These are phyloP conservation scores for Cyberlindnera saturnus DNA, from an alignment of 805 yeast species.

Conservation along the genomic window DNA sequence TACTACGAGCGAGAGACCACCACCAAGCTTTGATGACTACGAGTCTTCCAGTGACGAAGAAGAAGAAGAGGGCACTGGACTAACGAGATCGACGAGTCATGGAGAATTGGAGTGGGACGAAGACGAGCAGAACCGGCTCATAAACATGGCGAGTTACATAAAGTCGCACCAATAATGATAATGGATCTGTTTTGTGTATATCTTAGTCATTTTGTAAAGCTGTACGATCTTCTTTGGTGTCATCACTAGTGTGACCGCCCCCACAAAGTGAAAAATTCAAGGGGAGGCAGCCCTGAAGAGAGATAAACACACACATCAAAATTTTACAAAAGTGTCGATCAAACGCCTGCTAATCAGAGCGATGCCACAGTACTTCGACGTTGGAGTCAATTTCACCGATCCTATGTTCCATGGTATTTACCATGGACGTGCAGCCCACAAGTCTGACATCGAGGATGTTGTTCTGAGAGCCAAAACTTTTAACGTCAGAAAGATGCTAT, in stretches of 20 bases:
- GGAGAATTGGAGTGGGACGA: slow-evolving; percentile 31
- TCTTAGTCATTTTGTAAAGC: too few species aligned
- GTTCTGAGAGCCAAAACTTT: slow-evolving; percentile 58
- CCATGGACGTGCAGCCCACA: slow-evolving; percentile 63
- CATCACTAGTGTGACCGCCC: too few species aligned
- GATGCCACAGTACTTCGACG: slow-evolving; percentile 29
- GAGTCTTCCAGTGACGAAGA: slow-evolving; percentile 20
- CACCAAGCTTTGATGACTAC: slow-evolving; percentile 14
- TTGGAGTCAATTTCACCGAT: slow-evolving; percentile 80
- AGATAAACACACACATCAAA: not conserved
- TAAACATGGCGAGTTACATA: slow-evolving; percentile 26
- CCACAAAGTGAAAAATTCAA: too few species aligned
- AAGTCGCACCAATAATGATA: slow-evolving; percentile 14
- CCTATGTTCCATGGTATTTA: slow-evolving; percentile 81
- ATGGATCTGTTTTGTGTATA: too few species aligned
- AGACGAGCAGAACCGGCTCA: slow-evolving; percentile 25
- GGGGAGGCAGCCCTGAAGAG: too few species aligned
- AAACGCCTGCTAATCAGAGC: not conserved
- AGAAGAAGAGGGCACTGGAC: slow-evolving; percentile 28
- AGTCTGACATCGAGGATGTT: slow-evolving; percentile 57
- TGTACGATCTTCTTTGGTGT: too few species aligned
- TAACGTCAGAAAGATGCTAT: slow-evolving; percentile 62
- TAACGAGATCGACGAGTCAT: slow-evolving; percentile 31
- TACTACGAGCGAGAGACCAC: slow-evolving; percentile 17
- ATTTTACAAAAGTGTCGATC: not conserved